Evolutionary conservation across 768 basidiomycete genomes (phyloP).

Genomic region (Auricularia sp.): DNA sequence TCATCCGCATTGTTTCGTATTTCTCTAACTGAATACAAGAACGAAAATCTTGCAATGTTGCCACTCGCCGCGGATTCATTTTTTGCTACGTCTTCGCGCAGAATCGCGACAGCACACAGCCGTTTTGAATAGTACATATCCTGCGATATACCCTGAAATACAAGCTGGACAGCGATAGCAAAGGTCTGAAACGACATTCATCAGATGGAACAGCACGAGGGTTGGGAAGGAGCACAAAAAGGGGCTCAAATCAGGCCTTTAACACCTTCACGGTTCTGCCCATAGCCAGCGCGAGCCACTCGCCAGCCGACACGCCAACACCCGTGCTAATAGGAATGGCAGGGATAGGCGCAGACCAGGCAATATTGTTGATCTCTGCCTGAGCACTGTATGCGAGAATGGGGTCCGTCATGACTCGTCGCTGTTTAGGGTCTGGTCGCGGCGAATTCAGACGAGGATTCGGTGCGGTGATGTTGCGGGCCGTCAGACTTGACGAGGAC

Average conservation of each 20-base stretch:
- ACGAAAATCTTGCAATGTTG: no score
- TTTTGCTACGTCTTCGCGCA: not conserved
- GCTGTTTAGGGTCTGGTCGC: conserved; percentile 63
- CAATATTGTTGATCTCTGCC: conserved; percentile 71
- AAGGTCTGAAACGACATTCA: not conserved
- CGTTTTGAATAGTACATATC: no score
- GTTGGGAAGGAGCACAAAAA: no score
- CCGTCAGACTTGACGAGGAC: conserved; percentile 40
- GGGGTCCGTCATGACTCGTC: conserved; percentile 62
- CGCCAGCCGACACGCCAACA: conserved; percentile 64
- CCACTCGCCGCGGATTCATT: not conserved
- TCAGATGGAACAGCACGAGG: no score
- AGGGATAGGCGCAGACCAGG: conserved; percentile 81
- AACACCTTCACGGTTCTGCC: conserved; percentile 75
- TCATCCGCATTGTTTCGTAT: no score
- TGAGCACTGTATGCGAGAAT: conserved; percentile 75
- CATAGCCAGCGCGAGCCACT: conserved; percentile 79
- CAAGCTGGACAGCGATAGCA: not conserved
- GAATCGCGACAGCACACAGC: no score
- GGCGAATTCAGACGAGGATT: conserved; percentile 58
- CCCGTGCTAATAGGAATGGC: conserved; percentile 54
- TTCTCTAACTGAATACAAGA: no score
- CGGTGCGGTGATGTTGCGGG: conserved; percentile 54
- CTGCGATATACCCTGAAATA: no score
- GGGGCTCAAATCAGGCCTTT: conserved; percentile 42